Percentiles rank a stretch among this genome's conserved stretches.
These are phyloP conservation scores for Lipomyces anomalus DNA, from an alignment of 805 yeast species.

Conservation along the genomic window DNA sequence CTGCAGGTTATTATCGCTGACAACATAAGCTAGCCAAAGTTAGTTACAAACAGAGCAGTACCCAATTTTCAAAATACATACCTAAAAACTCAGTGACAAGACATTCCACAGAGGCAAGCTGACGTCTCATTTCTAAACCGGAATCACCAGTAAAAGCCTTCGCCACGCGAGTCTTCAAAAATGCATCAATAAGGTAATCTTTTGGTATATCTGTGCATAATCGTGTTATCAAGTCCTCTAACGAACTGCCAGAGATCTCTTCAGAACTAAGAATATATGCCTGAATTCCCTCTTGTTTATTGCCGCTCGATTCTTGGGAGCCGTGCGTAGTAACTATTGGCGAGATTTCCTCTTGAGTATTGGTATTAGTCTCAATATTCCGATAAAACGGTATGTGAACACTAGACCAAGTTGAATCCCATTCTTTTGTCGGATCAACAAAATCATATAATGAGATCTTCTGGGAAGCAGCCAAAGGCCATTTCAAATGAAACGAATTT, in stretches of 20 bases:
- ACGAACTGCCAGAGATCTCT: conserved; percentile 44
- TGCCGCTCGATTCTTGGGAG: too few species aligned
- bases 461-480: conserved; percentile 26
- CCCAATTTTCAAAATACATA: too few species aligned
- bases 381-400: conserved; percentile 29
- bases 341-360: too few species aligned
- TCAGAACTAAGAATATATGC: conserved; percentile 51
- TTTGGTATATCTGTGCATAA: conserved; percentile 41
- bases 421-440: conserved; percentile 23
- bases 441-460: conserved; percentile 27
- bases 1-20: conserved; percentile 53
- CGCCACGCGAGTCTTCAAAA: conserved; percentile 55
- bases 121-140: conserved; percentile 49
- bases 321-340: too few species aligned
- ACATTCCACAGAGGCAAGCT: conserved; percentile 59
- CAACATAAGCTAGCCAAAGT: conserved; percentile 51
- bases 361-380: too few species aligned
- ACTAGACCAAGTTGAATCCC: conserved; percentile 26
- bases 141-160: conserved; percentile 66
- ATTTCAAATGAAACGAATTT: conserved; percentile 42
- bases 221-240: conserved; percentile 24
- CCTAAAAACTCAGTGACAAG: conserved; percentile 61
- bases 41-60: too few species aligned
- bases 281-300: conserved; percentile 49
- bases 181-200: conserved; percentile 59